phyloP scores from a whole-genome alignment of 495 filamentous ascomycete species.

The Aspergillus ellipticus region DNA sequence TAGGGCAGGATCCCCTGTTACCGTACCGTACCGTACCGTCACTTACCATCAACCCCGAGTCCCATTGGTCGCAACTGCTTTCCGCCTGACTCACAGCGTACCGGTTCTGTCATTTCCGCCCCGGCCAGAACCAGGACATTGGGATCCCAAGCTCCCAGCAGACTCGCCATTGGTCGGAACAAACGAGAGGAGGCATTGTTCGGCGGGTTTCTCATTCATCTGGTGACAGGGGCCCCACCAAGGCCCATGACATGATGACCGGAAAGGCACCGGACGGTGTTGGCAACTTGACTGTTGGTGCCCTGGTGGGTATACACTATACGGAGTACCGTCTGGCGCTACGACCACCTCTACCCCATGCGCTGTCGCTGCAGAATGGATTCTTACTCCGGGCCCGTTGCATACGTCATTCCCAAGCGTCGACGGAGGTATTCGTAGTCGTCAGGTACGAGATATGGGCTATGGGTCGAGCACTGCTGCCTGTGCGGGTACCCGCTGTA shows the following conservation, averaged over 20 bases:
- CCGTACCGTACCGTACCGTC: neutral
- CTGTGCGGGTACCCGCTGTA: too few species aligned
- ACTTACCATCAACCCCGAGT: neutral
- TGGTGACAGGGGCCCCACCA: too few species aligned
- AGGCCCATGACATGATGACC: too few species aligned
- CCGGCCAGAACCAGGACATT: neutral
- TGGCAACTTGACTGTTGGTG: neutral
- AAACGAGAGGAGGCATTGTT: too few species aligned
- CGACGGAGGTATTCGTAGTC: too few species aligned
- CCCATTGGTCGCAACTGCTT: neutral
- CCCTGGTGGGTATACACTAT: neutral
- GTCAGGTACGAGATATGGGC: too few species aligned
- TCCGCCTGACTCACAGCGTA: neutral
- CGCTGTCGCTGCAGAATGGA: slow-evolving; percentile 2
- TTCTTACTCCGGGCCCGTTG: neutral
- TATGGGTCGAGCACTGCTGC: too few species aligned
- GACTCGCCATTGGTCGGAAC: too few species aligned
- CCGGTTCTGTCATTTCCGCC: neutral
- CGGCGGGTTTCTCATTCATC: too few species aligned
- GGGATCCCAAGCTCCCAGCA: too few species aligned
- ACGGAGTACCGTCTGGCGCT: too few species aligned
- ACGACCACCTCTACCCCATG: neutral
- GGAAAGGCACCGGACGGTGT: neutral
- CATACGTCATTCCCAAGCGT: neutral
- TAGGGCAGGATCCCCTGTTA: neutral